These are phyloP conservation scores for Leccinum variicolor DNA, from an alignment of 768 basidiomycete species.

Conservation along the genomic window DNA sequence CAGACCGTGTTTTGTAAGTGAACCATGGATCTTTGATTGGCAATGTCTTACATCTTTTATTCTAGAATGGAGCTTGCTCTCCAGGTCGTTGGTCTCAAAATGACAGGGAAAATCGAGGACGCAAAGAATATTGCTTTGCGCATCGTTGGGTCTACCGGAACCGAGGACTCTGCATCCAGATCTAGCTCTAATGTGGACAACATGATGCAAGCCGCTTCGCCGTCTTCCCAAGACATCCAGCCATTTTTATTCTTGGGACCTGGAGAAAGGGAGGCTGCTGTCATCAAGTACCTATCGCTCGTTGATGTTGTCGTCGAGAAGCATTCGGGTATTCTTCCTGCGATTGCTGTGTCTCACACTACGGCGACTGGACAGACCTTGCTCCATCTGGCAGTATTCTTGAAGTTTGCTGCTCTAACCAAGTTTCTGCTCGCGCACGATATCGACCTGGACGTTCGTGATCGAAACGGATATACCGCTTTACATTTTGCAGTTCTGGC, in stretches of 20 bases:
- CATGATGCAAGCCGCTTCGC: constrained; percentile 54
- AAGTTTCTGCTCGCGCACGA: constrained; percentile 67
- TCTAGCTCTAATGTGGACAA: constrained; percentile 33
- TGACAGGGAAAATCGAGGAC: constrained; percentile 94
- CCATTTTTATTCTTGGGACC: constrained; percentile 54
- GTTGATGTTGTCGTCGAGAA: constrained; percentile 61
- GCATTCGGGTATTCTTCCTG: constrained; percentile 38
- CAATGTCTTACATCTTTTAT: constrained; percentile 13
- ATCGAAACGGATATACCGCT: constrained; percentile 88
- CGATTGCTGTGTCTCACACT: constrained; percentile 63
- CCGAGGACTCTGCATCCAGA: constrained; percentile 40
- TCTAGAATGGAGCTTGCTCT: constrained; percentile 91
- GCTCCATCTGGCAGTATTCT: constrained; percentile 81
- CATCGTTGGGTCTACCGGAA: constrained; percentile 76
- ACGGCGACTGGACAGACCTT: constrained; percentile 80
- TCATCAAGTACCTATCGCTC: constrained; percentile 78
- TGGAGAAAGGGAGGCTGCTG: constrained; percentile 60
- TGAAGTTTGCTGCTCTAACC: constrained; percentile 70
- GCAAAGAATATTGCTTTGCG: constrained; percentile 92
- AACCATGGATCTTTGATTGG: not conserved
- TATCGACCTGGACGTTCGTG: constrained; percentile 79
- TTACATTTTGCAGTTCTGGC: constrained; percentile 80
- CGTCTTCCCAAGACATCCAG: constrained; percentile 49
- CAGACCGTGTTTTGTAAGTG: constrained; percentile 82
- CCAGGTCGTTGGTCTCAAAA: constrained; percentile 93